Conservation (phyloP, 257 asterid genomes). For the Solanum chiquidenum region DNA sequence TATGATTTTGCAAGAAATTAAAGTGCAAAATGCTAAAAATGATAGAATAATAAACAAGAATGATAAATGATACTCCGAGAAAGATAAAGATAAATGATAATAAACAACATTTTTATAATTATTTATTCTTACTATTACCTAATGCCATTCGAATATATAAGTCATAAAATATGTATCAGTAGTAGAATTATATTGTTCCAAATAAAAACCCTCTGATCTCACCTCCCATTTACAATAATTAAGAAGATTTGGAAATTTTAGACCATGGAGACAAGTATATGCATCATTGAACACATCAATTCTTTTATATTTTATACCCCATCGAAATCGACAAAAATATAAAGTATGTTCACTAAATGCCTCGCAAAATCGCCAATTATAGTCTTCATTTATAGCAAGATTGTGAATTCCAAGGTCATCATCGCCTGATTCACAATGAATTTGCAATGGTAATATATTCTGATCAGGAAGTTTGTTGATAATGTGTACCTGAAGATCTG, state of each 20-base stretch:
- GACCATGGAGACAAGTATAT: background rate
- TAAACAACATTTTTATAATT: too few species aligned
- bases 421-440: background rate
- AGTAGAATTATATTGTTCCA: background rate
- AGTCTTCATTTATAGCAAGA: background rate
- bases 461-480: background rate
- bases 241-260: background rate
- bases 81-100: too few species aligned
- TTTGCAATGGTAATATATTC: background rate
- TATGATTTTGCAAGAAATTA: background rate
- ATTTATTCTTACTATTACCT: background rate
- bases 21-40: too few species aligned
- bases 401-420: background rate
- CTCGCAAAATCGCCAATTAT: background rate
- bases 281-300: background rate
- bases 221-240: background rate
- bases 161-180: background rate
- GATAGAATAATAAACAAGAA: too few species aligned
- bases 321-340: background rate
- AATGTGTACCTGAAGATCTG: background rate
- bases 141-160: background rate
- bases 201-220: background rate
- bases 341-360: background rate
- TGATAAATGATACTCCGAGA: too few species aligned
- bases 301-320: background rate